Evolutionary conservation across 2,329 filamentous ascomycete species (phyloP).

Genomic region (Verticillium dahliae): DNA sequence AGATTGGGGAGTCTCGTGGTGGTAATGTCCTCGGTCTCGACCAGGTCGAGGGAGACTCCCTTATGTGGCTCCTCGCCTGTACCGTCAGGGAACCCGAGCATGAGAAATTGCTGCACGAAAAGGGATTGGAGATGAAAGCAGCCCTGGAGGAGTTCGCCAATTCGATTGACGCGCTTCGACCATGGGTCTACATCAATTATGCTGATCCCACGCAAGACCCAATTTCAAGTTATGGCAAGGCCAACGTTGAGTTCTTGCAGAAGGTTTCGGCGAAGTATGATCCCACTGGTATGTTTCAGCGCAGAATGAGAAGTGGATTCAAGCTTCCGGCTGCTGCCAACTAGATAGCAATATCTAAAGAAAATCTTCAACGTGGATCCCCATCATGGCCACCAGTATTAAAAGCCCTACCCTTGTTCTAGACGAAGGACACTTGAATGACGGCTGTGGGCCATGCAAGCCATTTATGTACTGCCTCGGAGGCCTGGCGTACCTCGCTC

Average conservation of each 20-base stretch:
- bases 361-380: no score
- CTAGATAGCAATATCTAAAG: not conserved
- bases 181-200: slow-evolving; percentile 40
- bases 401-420: not conserved
- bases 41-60: slow-evolving; percentile 2
- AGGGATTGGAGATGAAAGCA: not conserved
- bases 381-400: no score
- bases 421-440: slow-evolving; percentile 9
- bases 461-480: slow-evolving; percentile 6
- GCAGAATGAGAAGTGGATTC: slow-evolving; percentile 13
- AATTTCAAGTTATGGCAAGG: slow-evolving; percentile 25
- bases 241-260: slow-evolving; percentile 22
- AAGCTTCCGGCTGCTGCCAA: slow-evolving; percentile 2
- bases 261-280: slow-evolving; percentile 23
- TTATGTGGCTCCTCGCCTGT: slow-evolving; percentile 2
- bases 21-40: slow-evolving; percentile 9
- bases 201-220: slow-evolving; percentile 27
- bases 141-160: slow-evolving; percentile 5
- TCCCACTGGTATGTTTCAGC: slow-evolving; percentile 24
- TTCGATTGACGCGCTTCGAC: slow-evolving; percentile 14
- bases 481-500: not conserved
- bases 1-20: slow-evolving; percentile 3
- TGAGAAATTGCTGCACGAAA: not conserved
- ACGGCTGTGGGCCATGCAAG: slow-evolving; percentile 15
- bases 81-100: not conserved